phyloP scores from a whole-genome alignment of 352 stramenopile genomes.

The Globisporangium orthogonon region DNA sequence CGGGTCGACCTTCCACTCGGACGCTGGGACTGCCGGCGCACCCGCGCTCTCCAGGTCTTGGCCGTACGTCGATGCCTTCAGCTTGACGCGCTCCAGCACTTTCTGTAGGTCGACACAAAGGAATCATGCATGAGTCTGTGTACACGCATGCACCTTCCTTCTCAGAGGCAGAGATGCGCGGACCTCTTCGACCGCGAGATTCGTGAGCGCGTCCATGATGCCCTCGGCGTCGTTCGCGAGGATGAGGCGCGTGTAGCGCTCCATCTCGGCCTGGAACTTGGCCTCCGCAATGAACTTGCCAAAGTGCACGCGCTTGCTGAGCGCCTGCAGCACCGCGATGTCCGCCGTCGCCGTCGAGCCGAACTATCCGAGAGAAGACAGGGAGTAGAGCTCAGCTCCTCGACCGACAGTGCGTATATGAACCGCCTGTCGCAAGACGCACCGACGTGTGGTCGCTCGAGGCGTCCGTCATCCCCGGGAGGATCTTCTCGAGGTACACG shows the following conservation, averaged over 20 bases:
- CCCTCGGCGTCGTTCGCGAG: slow-evolving; percentile 89
- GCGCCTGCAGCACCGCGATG: slow-evolving; percentile 91
- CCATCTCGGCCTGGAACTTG: slow-evolving; percentile 93
- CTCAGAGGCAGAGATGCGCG: slow-evolving; percentile 5
- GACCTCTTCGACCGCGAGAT: slow-evolving; percentile 90
- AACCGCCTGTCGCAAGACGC: neutral
- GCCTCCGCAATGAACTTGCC: slow-evolving; percentile 98
- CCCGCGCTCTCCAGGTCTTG: slow-evolving; percentile 60
- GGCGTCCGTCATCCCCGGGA: slow-evolving; percentile 85
- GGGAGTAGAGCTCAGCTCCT: no score
- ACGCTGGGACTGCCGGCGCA: slow-evolving; percentile 20
- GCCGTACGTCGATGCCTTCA: slow-evolving; percentile 97
- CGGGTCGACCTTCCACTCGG: slow-evolving; percentile 93
- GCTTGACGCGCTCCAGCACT: slow-evolving; percentile 88
- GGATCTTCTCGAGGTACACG: slow-evolving; percentile 95
- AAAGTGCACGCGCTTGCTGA: slow-evolving; percentile 97
- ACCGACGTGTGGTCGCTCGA: slow-evolving; percentile 88
- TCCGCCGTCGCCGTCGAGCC: slow-evolving; percentile 84
- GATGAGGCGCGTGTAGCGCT: slow-evolving; percentile 92
- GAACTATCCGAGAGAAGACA: slow-evolving; percentile 26
- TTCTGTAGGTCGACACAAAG: slow-evolving; percentile 27
- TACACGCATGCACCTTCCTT: neutral
- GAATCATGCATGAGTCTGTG: neutral
- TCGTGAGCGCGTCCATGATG: slow-evolving; percentile 95
- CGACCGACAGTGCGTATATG: no score